Conservation (phyloP, 495 filamentous ascomycete genomes). For the Platismatia glauca region DNA sequence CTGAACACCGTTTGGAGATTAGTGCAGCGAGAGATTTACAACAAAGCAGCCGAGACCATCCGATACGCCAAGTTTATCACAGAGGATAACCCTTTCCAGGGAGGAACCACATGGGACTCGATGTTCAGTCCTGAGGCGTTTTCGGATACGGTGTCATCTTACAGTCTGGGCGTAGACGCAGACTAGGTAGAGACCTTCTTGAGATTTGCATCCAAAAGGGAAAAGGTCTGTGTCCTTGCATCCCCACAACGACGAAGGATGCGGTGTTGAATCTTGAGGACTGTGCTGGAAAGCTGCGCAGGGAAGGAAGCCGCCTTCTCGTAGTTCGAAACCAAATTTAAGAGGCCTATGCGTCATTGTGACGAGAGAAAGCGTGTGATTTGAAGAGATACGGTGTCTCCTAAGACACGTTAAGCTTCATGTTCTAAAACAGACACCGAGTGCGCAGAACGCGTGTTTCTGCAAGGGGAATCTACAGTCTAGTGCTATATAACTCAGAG, state of each 20-base stretch:
- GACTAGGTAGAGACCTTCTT: conserved; percentile 98
- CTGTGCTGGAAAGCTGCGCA: no score
- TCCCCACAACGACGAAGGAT: conserved; percentile 91
- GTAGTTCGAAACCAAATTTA: no score
- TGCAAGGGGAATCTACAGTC: no score
- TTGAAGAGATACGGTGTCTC: no score
- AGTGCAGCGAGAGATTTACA: conserved; percentile 69
- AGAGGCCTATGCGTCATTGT: no score
- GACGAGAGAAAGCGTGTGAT: no score
- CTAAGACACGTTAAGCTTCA: no score
- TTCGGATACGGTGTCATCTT: conserved; percentile 80
- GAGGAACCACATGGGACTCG: conserved; percentile 74
- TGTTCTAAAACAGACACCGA: no score
- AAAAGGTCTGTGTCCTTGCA: conserved; percentile 81
- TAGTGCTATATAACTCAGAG: no score
- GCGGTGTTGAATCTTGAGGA: no score
- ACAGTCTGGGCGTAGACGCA: conserved; percentile 84
- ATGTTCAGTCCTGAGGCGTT: conserved; percentile 97
- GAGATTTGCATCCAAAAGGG: conserved; percentile 62
- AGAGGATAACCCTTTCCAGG: conserved; percentile 72
- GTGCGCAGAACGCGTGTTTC: no score
- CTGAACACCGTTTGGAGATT: conserved; percentile 69
- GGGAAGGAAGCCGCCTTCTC: no score
- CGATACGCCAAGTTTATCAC: conserved; percentile 82
- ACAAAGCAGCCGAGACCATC: conserved; percentile 77